phyloP scores from a whole-genome alignment of 345 rosid species.

The Bruguiera parviflora region DNA sequence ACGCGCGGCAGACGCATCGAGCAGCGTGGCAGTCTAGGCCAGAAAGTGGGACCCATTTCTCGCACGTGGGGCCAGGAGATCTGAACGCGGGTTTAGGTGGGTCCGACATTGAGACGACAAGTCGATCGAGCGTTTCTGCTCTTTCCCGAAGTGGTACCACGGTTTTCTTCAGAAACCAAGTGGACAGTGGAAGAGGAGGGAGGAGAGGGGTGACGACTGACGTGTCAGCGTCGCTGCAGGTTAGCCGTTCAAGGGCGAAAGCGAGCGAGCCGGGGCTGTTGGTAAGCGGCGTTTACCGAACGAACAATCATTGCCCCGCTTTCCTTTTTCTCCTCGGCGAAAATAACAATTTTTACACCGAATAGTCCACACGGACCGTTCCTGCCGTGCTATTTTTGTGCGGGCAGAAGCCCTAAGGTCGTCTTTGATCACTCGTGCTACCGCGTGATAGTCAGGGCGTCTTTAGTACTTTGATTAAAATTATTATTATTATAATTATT shows the following conservation, averaged over 20 bases:
- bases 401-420: no score
- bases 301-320: slow-evolving; percentile 4
- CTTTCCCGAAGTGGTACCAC: slow-evolving; percentile 10
- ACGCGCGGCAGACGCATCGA: slow-evolving; percentile 7
- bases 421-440: no score
- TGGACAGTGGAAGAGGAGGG: neutral
- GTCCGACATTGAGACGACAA: slow-evolving; percentile 26
- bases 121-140: slow-evolving; percentile 19
- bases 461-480: no score
- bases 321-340: no score
- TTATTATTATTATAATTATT: no score
- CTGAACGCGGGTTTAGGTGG: slow-evolving; percentile 7
- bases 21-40: no score
- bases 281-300: neutral
- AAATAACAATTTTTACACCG: no score
- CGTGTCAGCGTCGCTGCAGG: slow-evolving; percentile 1
- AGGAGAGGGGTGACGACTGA: neutral
- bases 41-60: neutral
- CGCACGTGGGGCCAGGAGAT: slow-evolving; percentile 17
- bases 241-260: slow-evolving; percentile 1
- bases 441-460: no score
- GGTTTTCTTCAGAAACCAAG: neutral
- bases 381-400: no score
- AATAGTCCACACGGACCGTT: no score
- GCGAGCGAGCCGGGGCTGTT: neutral